Percentiles rank a stretch among this genome's conserved stretches.
Evolutionary conservation across 371 early-diverging fungal species (phyloP).

Genomic region (Phascolomyces articulosus): DNA sequence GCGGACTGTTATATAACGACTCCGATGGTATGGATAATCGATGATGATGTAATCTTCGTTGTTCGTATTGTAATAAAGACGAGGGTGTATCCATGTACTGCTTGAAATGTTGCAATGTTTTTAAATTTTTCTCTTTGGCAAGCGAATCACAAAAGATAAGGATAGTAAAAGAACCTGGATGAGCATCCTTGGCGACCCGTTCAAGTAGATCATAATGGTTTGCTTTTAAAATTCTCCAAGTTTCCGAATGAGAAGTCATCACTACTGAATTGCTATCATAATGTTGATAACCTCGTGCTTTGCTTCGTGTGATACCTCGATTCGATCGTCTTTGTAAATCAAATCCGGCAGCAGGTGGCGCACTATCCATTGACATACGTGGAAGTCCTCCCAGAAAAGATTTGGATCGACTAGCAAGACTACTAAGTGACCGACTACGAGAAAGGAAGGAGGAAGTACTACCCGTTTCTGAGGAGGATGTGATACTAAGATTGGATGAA

Average conservation of each 20-base stretch:
- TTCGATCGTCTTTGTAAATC: neutral
- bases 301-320: slow-evolving; percentile 8
- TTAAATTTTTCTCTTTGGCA: slow-evolving; percentile 17
- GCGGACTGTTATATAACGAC: neutral
- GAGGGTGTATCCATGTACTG: slow-evolving; percentile 26
- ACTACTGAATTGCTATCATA: slow-evolving; percentile 18
- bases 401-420: neutral
- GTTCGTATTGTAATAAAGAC: slow-evolving; percentile 33
- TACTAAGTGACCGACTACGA: slow-evolving; percentile 5
- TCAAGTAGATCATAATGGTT: slow-evolving; percentile 32
- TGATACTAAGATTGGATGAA: neutral
- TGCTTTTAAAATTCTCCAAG: slow-evolving; percentile 37
- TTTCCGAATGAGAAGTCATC: slow-evolving; percentile 15
- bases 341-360: neutral
- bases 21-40: slow-evolving; percentile 1
- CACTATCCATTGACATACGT: neutral
- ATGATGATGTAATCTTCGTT: neutral
- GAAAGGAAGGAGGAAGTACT: neutral
- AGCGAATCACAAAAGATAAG: slow-evolving; percentile 38
- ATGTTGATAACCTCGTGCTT: slow-evolving; percentile 19
- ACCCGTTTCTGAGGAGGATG: neutral
- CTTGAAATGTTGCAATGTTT: slow-evolving; percentile 13
- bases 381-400: neutral
- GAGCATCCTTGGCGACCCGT: slow-evolving; percentile 17
- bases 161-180: slow-evolving; percentile 28